Conservation (phyloP, 2,329 filamentous ascomycete species). For the Monilinia polystroma region DNA sequence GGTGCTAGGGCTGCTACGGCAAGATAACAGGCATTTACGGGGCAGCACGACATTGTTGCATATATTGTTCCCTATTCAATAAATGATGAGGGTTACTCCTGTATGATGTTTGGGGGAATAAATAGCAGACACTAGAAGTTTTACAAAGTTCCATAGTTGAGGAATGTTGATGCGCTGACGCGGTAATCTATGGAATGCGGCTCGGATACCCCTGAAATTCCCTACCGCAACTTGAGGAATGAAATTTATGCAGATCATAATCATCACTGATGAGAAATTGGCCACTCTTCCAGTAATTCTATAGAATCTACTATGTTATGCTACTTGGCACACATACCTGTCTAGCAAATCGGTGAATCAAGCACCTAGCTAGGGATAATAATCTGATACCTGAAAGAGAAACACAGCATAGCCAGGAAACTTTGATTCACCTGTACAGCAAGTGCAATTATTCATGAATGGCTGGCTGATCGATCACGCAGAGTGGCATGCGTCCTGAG, state of each 20-base stretch:
- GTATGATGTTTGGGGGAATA: background rate
- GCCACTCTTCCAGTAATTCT: background rate
- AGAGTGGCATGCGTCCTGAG: too few species aligned
- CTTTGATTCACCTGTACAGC: background rate
- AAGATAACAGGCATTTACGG: slow-evolving; percentile 8
- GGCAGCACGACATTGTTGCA: slow-evolving; percentile 7
- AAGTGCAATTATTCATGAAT: background rate
- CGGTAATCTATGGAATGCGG: background rate
- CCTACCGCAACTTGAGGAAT: background rate
- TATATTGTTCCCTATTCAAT: background rate
- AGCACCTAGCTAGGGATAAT: background rate
- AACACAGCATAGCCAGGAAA: background rate
- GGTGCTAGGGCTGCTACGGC: background rate
- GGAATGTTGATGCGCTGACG: background rate
- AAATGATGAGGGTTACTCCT: background rate
- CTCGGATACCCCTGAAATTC: background rate
- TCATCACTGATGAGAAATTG: background rate
- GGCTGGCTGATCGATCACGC: background rate
- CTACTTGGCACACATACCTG: background rate
- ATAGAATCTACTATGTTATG: background rate
- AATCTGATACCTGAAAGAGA: background rate
- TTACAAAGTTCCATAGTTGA: background rate
- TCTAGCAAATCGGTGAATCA: too few species aligned
- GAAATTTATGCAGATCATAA: background rate
- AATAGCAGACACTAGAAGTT: background rate